A percentile compares a stretch with the other conserved stretches of the same genome.
Conservation (phyloP, 805 yeast species). For the Candida maltosa region DNA sequence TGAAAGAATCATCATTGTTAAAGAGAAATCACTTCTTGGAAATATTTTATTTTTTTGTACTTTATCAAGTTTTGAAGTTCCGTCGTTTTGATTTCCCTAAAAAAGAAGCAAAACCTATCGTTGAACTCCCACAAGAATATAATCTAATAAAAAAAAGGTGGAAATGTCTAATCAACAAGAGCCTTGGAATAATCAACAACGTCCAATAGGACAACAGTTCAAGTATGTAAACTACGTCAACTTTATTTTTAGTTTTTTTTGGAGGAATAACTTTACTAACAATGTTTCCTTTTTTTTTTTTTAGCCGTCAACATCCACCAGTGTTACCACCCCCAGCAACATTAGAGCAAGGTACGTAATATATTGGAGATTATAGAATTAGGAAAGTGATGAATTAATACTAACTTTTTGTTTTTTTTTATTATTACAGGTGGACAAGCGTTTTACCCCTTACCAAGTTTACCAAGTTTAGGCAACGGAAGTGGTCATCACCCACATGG, state of each 20-base stretch:
- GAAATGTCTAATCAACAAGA: conserved; percentile 39
- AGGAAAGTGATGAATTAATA: too few relatives aligned
- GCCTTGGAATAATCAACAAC: conserved; percentile 41
- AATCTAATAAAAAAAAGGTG: too few relatives aligned
- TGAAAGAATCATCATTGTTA: too few relatives aligned
- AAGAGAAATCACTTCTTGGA: too few relatives aligned
- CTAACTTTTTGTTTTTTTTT: too few relatives aligned
- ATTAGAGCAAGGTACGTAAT: conserved; percentile 48
- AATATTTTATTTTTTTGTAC: too few relatives aligned
- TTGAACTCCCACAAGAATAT: too few relatives aligned
- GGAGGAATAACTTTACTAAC: conserved; percentile 27
- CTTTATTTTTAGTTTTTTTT: neutral
- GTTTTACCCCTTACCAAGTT: conserved; percentile 48
- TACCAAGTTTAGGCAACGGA: conserved; percentile 47
- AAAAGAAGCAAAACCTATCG: too few relatives aligned
- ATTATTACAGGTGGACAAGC: conserved; percentile 36
- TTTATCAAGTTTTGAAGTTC: too few relatives aligned
- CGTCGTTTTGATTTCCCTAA: too few relatives aligned
- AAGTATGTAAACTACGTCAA: conserved; percentile 30
- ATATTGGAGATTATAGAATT: too few relatives aligned
- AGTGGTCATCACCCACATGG: conserved; percentile 35
- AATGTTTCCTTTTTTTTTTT: too few relatives aligned
- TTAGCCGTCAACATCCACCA: conserved; percentile 58
- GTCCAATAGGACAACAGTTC: conserved; percentile 40
- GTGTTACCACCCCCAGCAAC: conserved; percentile 60